phyloP scores from a whole-genome alignment of 2,329 filamentous ascomycete species.

The Tolypocladium paradoxum region DNA sequence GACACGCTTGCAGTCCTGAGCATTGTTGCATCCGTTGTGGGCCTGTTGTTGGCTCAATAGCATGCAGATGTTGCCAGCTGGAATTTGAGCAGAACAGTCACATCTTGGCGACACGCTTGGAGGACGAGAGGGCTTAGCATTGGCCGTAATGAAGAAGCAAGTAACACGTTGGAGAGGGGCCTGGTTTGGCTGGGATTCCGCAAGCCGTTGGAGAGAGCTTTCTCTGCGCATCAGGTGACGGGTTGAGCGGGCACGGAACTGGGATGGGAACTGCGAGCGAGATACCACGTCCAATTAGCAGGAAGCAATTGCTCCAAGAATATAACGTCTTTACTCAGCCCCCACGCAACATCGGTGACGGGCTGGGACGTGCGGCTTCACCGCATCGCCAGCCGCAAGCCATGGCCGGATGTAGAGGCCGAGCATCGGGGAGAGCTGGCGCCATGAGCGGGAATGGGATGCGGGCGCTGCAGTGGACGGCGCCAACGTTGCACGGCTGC shows the following conservation, averaged over 20 bases:
- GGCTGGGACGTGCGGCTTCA: background rate
- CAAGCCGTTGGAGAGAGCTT: background rate
- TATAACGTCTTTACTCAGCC: background rate
- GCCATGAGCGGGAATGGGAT: background rate
- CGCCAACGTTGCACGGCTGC: background rate
- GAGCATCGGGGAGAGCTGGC: background rate
- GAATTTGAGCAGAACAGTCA: background rate
- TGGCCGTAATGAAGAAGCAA: background rate
- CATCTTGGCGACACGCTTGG: background rate
- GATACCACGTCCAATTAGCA: background rate
- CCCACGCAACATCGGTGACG: background rate
- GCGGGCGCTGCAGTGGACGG: background rate
- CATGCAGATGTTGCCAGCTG: background rate
- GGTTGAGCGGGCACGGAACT: background rate
- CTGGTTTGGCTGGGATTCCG: background rate
- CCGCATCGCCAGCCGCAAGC: background rate
- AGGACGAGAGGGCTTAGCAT: background rate
- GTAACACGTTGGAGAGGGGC: background rate
- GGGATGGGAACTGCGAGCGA: background rate
- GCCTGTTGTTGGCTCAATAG: background rate
- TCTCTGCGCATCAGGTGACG: background rate
- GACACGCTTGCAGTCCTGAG: background rate
- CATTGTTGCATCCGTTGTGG: background rate
- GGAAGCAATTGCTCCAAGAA: background rate
- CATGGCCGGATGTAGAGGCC: background rate